These are phyloP conservation scores for Niebla homalea DNA, from an alignment of 495 filamentous ascomycete species.

Conservation along the genomic window DNA sequence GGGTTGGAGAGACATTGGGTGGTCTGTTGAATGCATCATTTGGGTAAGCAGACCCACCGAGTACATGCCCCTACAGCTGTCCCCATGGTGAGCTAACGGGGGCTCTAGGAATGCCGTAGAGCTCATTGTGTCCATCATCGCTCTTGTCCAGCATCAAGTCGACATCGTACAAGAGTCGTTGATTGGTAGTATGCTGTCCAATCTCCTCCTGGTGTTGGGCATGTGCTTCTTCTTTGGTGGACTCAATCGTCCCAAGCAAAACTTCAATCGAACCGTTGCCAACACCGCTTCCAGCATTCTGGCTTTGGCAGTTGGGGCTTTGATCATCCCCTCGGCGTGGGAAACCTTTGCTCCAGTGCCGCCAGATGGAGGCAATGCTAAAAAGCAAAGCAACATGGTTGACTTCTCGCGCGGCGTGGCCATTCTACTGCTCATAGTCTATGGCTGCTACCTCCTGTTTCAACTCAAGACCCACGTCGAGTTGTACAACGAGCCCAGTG, in stretches of 20 bases:
- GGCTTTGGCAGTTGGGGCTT: slow-evolving; percentile 59
- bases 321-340: slow-evolving; percentile 88
- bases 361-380: slow-evolving; percentile 1
- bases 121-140: slow-evolving; percentile 79
- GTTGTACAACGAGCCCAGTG: slow-evolving; percentile 60
- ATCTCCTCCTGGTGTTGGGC: slow-evolving; percentile 80
- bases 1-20: slow-evolving; percentile 67
- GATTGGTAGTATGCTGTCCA: slow-evolving; percentile 82
- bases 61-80: no score
- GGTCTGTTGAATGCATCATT: slow-evolving; percentile 81
- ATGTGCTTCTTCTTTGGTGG: slow-evolving; percentile 92
- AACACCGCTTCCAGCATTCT: slow-evolving; percentile 79
- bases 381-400: slow-evolving; percentile 26
- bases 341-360: slow-evolving; percentile 33
- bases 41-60: slow-evolving; percentile 39
- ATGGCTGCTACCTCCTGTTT: slow-evolving; percentile 66
- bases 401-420: slow-evolving; percentile 56
- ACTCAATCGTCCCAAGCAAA: slow-evolving; percentile 63
- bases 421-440: slow-evolving; percentile 63
- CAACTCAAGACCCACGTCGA: slow-evolving; percentile 64
- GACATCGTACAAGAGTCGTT: slow-evolving; percentile 87
- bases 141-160: slow-evolving; percentile 56
- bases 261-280: slow-evolving; percentile 88
- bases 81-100: not conserved
- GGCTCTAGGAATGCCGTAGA: slow-evolving; percentile 71